Percentiles rank a stretch among this genome's conserved stretches.
phyloP scores from a whole-genome alignment of 2,329 filamentous ascomycete genomes.

The Verticillium isaacii region DNA sequence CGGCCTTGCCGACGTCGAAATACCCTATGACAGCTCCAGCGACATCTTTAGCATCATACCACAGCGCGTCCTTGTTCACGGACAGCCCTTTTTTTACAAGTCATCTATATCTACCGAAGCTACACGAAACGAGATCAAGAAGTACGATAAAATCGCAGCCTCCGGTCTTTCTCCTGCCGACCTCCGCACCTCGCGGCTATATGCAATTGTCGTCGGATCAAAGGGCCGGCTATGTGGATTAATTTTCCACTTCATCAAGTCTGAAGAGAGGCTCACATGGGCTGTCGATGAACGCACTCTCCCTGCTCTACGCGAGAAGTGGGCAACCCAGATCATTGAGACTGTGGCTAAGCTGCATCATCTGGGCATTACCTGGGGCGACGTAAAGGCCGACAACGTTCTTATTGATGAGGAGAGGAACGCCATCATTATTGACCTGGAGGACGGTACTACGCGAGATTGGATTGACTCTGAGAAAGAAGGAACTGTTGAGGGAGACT shows the following conservation, averaged over 20 bases:
- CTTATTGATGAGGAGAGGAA: slow-evolving; percentile 21
- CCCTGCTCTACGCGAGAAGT: slow-evolving; percentile 6
- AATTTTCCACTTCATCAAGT: not conserved
- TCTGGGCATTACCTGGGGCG: slow-evolving; percentile 20
- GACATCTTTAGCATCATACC: not conserved
- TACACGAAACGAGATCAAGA: not conserved
- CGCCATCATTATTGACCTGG: slow-evolving; percentile 24
- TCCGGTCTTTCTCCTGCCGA: not conserved
- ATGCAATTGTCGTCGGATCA: not conserved
- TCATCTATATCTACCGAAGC: not conserved
- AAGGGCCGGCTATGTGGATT: not conserved
- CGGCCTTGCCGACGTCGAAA: not conserved
- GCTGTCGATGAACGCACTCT: not conserved
- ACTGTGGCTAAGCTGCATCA: slow-evolving; percentile 14
- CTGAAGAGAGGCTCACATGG: not conserved
- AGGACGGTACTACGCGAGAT: slow-evolving; percentile 20
- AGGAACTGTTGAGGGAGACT: slow-evolving; percentile 19
- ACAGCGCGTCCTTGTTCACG: not conserved
- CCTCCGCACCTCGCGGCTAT: not conserved
- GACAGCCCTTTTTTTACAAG: not conserved
- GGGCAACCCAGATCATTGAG: slow-evolving; percentile 13
- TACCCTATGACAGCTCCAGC: not conserved
- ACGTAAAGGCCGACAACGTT: slow-evolving; percentile 23
- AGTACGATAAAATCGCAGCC: not conserved
- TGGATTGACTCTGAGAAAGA: slow-evolving; percentile 19